Evolutionary conservation across 2,329 filamentous ascomycete species (phyloP).

Genomic region (Hymenoscyphus repandus): DNA sequence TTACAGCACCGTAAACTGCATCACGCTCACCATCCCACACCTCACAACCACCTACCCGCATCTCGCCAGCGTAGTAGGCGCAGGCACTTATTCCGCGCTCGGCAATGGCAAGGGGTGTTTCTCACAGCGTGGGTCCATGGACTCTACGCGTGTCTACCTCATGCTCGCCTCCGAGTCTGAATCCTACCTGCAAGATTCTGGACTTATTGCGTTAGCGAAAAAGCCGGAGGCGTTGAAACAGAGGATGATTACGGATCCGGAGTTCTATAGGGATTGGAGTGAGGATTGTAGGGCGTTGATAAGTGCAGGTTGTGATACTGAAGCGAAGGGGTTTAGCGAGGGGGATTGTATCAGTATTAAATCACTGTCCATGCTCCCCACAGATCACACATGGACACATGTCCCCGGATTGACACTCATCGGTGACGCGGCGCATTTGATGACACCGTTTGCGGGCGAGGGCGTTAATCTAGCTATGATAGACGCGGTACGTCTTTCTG

Average conservation of each 20-base stretch:
- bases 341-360: conserved; percentile 20
- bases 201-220: conserved; percentile 10
- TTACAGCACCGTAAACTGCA: conserved; percentile 32
- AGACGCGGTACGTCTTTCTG: conserved; percentile 39
- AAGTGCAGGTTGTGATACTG: conserved; percentile 16
- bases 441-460: conserved; percentile 43
- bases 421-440: conserved; percentile 46
- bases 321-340: conserved; percentile 8
- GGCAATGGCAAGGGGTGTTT: conserved; percentile 5
- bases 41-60: conserved; percentile 32
- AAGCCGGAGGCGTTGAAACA: conserved; percentile 1
- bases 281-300: conserved; percentile 17
- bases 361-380: conserved; percentile 12
- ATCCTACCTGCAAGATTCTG: conserved; percentile 25
- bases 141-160: not conserved
- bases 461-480: conserved; percentile 44
- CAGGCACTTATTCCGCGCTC: conserved; percentile 32
- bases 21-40: conserved; percentile 25
- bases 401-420: conserved; percentile 39
- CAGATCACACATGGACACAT: conserved; percentile 15
- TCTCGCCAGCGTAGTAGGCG: conserved; percentile 34
- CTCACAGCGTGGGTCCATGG: not conserved
- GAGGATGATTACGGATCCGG: conserved; percentile 5
- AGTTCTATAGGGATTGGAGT: conserved; percentile 13
- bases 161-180: conserved; percentile 21